Evolutionary conservation across 345 rosid genomes (phyloP).

Genomic region (Sonneratia alba): DNA sequence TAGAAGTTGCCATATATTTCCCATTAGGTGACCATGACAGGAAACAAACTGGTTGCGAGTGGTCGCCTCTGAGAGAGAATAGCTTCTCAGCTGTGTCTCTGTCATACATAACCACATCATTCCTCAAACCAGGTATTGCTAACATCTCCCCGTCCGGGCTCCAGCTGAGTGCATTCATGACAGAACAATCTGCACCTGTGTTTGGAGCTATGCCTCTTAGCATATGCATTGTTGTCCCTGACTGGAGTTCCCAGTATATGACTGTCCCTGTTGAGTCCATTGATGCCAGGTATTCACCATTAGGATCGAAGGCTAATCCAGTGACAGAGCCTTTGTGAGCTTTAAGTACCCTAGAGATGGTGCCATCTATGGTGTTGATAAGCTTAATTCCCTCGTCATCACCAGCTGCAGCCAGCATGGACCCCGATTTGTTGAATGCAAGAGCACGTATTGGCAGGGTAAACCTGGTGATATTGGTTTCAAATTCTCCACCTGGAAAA

Average conservation of each 20-base stretch:
- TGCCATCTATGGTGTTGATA: slow-evolving; percentile 82
- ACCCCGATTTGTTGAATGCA: slow-evolving; percentile 77
- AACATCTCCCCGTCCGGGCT: slow-evolving; percentile 89
- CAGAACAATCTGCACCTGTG: slow-evolving; percentile 47
- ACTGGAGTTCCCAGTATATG: slow-evolving; percentile 77
- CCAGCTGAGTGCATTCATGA: slow-evolving; percentile 65
- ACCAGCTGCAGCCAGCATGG: slow-evolving; percentile 90
- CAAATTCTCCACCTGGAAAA: slow-evolving; percentile 76
- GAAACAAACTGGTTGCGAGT: slow-evolving; percentile 56
- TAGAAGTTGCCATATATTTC: slow-evolving; percentile 81
- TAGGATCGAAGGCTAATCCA: slow-evolving; percentile 75
- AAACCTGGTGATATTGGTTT: slow-evolving; percentile 82
- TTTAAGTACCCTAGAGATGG: slow-evolving; percentile 81
- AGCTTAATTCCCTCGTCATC: slow-evolving; percentile 97
- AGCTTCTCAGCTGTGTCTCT: slow-evolving; percentile 86
- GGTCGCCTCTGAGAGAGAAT: slow-evolving; percentile 77
- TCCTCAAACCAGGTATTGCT: slow-evolving; percentile 79
- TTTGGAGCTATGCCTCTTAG: slow-evolving; percentile 62
- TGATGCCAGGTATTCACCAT: slow-evolving; percentile 71
- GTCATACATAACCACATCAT: slow-evolving; percentile 86
- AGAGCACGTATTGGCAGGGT: slow-evolving; percentile 83
- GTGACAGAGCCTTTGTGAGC: slow-evolving; percentile 82
- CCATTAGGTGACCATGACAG: slow-evolving; percentile 93
- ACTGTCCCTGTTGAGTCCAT: slow-evolving; percentile 79
- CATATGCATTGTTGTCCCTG: slow-evolving; percentile 48